Evolutionary conservation across 495 filamentous ascomycete species (phyloP).

Genomic region (Diplogelasinospora grovesii): DNA sequence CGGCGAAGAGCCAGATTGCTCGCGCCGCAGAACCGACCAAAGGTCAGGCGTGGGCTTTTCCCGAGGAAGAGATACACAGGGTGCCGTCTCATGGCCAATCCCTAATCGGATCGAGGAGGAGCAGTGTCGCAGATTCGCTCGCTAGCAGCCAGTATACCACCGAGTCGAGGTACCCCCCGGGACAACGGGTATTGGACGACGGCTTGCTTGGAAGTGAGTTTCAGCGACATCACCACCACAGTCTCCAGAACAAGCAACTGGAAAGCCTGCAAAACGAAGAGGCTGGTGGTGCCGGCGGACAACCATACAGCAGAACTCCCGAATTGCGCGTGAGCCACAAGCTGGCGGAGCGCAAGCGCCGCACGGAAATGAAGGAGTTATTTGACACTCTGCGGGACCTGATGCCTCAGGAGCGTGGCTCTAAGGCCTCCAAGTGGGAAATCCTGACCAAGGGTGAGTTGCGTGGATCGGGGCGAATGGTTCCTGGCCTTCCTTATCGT

Average conservation of each 20-base stretch:
- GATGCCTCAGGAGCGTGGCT: conserved; percentile 78
- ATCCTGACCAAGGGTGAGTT: conserved; percentile 84
- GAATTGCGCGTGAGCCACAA: conserved; percentile 95
- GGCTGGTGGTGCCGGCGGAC: conserved; percentile 43
- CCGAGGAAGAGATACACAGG: conserved; percentile 59
- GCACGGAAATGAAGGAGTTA: conserved; percentile 96
- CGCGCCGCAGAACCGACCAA: conserved; percentile 75
- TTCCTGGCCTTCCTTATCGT: background rate
- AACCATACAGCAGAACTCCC: conserved; percentile 89
- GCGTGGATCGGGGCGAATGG: too few relatives aligned
- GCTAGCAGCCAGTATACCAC: conserved; percentile 66
- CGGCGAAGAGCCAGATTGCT: conserved; percentile 69
- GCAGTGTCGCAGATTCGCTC: conserved; percentile 66
- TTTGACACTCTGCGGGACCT: conserved; percentile 81
- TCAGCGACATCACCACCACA: conserved; percentile 59
- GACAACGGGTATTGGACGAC: conserved; percentile 60
- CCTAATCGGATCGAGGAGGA: conserved; percentile 59
- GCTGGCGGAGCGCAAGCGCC: conserved; percentile 87
- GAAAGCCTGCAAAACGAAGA: conserved; percentile 58
- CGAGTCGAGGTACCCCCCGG: conserved; percentile 62
- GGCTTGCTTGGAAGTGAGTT: conserved; percentile 28
- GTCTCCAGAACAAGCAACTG: conserved; percentile 67
- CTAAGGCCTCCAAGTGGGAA: conserved; percentile 98
- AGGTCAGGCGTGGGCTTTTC: conserved; percentile 77
- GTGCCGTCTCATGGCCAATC: conserved; percentile 43